These are phyloP conservation scores for Mycena kentingensis DNA, from an alignment of 768 basidiomycete genomes.

Conservation along the genomic window DNA sequence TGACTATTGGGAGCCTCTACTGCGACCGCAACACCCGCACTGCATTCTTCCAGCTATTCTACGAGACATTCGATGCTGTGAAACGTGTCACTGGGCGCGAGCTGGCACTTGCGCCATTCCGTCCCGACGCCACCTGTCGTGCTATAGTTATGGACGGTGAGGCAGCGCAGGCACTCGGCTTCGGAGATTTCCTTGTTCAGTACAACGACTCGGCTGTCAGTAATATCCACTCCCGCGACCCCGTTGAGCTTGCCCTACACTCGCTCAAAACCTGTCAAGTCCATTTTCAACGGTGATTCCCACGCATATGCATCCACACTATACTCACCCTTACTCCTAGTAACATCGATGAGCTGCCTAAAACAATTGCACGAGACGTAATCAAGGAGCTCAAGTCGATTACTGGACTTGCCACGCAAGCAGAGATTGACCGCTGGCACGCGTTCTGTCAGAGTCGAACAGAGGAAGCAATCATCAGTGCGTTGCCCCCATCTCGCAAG, in stretches of 20 bases:
- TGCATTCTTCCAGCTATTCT: slow-evolving; percentile 20
- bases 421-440: slow-evolving; percentile 24
- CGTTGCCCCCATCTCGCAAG: not conserved
- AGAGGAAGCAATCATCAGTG: not conserved
- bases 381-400: slow-evolving; percentile 20
- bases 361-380: slow-evolving; percentile 2
- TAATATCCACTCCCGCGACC: not conserved
- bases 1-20: slow-evolving; percentile 21
- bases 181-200: not conserved
- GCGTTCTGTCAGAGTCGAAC: slow-evolving; percentile 7
- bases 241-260: not conserved
- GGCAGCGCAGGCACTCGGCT: slow-evolving; percentile 4
- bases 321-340: slow-evolving; percentile 8
- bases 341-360: slow-evolving; percentile 24
- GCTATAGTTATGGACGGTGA: slow-evolving; percentile 8
- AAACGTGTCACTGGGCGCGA: slow-evolving; percentile 11
- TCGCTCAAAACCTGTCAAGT: not conserved
- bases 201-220: slow-evolving; percentile 6
- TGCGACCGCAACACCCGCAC: slow-evolving; percentile 18
- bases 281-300: slow-evolving; percentile 1
- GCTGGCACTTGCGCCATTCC: slow-evolving; percentile 18
- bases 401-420: slow-evolving; percentile 2
- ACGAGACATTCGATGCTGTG: slow-evolving; percentile 16
- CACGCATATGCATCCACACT: not conserved
- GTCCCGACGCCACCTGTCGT: slow-evolving; percentile 11